Conservation (phyloP, 768 basidiomycete genomes). For the Naganishia randhawae region DNA sequence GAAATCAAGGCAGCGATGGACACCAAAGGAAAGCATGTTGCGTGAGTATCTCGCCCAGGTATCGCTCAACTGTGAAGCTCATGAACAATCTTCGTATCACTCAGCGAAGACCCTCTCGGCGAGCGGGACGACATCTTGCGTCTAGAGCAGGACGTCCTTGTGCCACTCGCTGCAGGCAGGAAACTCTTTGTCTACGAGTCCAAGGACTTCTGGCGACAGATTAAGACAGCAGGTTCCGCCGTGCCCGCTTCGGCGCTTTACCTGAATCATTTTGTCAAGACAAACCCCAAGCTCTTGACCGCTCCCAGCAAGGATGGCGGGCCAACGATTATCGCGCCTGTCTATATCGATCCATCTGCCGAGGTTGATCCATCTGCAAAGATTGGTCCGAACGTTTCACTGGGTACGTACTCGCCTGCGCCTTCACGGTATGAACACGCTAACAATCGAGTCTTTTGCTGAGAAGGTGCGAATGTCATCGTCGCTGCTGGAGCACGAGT, state of each 20-base stretch:
- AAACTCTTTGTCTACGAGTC: conserved; percentile 54
- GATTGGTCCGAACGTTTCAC: conserved; percentile 53
- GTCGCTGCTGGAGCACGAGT: conserved; percentile 52
- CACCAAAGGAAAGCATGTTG: conserved; percentile 48
- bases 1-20: conserved; percentile 54
- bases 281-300: conserved; percentile 50
- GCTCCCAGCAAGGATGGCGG: conserved; percentile 25
- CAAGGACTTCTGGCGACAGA: conserved; percentile 53
- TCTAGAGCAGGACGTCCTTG: conserved; percentile 55
- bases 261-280: conserved; percentile 51
- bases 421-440: not conserved
- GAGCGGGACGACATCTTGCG: conserved; percentile 53
- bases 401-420: conserved; percentile 8
- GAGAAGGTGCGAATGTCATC: conserved; percentile 48
- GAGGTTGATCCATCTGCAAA: conserved; percentile 52
- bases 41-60: conserved; percentile 34
- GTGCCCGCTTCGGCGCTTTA: conserved; percentile 54
- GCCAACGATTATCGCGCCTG: conserved; percentile 50
- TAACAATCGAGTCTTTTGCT: not conserved
- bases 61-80: not conserved
- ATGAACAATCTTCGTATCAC: not conserved
- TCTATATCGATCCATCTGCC: conserved; percentile 53
- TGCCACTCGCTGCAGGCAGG: conserved; percentile 50
- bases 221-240: conserved; percentile 55
- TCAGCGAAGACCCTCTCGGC: conserved; percentile 49